Base-by-base conservation (phyloP, 2,329 filamentous ascomycete species). In the Fulvia fulva region DNA sequence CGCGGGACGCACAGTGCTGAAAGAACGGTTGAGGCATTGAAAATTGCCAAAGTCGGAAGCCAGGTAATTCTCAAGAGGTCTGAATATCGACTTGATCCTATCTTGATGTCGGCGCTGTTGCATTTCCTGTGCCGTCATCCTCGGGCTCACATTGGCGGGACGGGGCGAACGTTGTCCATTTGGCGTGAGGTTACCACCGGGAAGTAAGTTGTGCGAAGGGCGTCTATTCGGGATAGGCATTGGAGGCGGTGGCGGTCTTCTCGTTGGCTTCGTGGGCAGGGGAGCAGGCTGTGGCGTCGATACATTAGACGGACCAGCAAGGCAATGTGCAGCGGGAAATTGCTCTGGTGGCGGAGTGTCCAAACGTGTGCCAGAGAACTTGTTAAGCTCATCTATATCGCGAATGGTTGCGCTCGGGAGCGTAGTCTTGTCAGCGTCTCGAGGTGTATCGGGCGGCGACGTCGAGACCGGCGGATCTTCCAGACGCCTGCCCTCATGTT, bases 51-150 rank as follows among this genome's bases (percentile, higher is more conserved):
- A 89, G 65, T 83, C 87, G 21, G 76, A 73, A 51, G 85, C 76
- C 43, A 96, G 81, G 68, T 94, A 93, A 60, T 91, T 87, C 73
- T 96, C 90, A 14, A 96, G 71, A 5, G 81, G 81, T 60, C 83
- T 86, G 72, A 96, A 96, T 11, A 93, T 84, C 37, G 77, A 79
- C 67, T 82, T 85, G 2, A 80, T 74, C 3, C 68, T 64, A 47
- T 74, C 72, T 51, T 72, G 70, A 23, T 71, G 67, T 32, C 67
- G 60, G 5, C 66, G 63, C 45, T 67, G 61, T 37, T 69, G 65
- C 16, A 63, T 41, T 30, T 73, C 69, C 21, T 63, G 59, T 1
- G 62, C 51, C n/a, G 68, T 63, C 5, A 65, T 53, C 43, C 61
- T 60, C 4, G 70, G 67, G 44, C 69, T 71, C 32, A 58, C 56